Evolutionary conservation across 2,329 filamentous ascomycete genomes (phyloP), one percentile per base, ranked within the genome.

Genomic region (Penicillium polonicum): DNA sequence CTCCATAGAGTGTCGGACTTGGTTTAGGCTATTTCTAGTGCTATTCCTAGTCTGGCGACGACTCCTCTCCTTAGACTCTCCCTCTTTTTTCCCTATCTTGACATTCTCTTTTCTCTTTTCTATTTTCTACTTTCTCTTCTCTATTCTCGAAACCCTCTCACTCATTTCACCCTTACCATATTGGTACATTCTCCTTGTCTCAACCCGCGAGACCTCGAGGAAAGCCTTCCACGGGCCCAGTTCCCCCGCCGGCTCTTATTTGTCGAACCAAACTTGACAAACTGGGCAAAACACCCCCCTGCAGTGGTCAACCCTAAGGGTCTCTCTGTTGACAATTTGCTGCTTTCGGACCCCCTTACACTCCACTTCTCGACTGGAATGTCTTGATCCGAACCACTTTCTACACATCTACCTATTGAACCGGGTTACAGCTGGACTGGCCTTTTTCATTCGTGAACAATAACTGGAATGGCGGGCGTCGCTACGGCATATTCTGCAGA

Each of bases 391-490:
- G 13, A 19, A 45, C 44, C 41, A 31, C 56, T 59, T 35, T 61
- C 61, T 54, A 44, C 50, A 43, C 48, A 54, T 48, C n/a, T 31
- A 45, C 21, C 39, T 27, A 27, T 56, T 60, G 38, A 63, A 59
- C 43, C 52, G 55, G 67, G 67, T 64, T 68, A 64, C 71, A 74
- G 72, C 71, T 73, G 70, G 70, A 60, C 70, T 74, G 72, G 68
- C 68, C 64, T 67, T 65, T 52, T 57, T 65, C 56, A 25, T 39
- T 57, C 58, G 43, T 57, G 56, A 56, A 56, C 48, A 52, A 39
- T 44, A 43, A 53, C 49, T 59, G 70, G 70, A 66, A 78, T 78
- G 75, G 74, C 74, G 70, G 75, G 74, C 57, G 69, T 74, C 60
- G 68, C 74, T 58, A 74, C 75, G 54, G 64, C 73, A 39, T 74